Evolutionary conservation across 2,329 filamentous ascomycete species (phyloP).

Genomic region (Beauveria asiatica): DNA sequence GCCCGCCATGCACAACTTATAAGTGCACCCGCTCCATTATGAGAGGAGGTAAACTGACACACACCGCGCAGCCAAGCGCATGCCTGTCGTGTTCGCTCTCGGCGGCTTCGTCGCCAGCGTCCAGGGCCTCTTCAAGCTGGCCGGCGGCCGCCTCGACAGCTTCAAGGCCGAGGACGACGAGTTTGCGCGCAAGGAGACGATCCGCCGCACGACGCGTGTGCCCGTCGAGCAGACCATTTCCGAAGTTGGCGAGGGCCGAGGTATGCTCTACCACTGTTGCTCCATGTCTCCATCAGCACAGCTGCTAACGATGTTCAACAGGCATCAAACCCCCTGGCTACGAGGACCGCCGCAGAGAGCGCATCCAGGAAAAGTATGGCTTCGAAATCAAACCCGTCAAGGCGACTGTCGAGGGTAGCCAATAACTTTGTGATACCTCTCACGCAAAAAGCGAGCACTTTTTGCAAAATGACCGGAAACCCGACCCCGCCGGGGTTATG

Average conservation of each 20-base stretch:
- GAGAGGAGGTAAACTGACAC: background rate
- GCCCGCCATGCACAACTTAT: background rate
- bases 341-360: slow-evolving; percentile 71
- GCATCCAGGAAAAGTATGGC: slow-evolving; percentile 80
- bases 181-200: slow-evolving; percentile 64
- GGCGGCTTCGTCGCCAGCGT: slow-evolving; percentile 47
- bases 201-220: slow-evolving; percentile 66
- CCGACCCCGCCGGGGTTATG: slow-evolving; percentile 10
- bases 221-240: slow-evolving; percentile 72
- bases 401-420: slow-evolving; percentile 38
- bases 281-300: too few relatives aligned
- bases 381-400: slow-evolving; percentile 68
- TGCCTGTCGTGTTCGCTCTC: slow-evolving; percentile 63
- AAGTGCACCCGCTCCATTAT: background rate
- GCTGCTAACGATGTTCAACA: slow-evolving; percentile 28
- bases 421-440: slow-evolving; percentile 17
- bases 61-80: slow-evolving; percentile 33
- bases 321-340: slow-evolving; percentile 76
- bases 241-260: slow-evolving; percentile 79
- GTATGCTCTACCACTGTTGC: slow-evolving; percentile 36
- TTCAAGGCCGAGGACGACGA: slow-evolving; percentile 54
- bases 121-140: slow-evolving; percentile 59
- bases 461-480: background rate
- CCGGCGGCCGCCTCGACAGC: slow-evolving; percentile 50
- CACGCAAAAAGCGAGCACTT: background rate